Evolutionary conservation across 2,329 filamentous ascomycete species (phyloP).

Genomic region (Arthroderma sp.): DNA sequence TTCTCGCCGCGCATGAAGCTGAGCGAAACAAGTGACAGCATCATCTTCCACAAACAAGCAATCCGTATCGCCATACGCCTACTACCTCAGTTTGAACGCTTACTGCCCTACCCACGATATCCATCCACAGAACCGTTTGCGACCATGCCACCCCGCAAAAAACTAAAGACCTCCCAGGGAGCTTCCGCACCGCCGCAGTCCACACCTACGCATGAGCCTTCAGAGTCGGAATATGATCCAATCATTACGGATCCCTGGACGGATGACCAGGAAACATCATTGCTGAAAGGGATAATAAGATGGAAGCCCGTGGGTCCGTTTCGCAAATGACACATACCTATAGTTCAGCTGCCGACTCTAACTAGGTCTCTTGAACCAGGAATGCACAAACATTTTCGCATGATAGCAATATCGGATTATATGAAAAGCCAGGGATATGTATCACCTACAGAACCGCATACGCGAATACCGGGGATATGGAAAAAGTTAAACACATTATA

Average conservation of each 20-base stretch:
- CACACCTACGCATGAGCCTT: constrained; percentile 9
- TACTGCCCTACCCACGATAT: no score
- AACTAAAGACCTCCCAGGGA: constrained; percentile 38
- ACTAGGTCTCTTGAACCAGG: constrained; percentile 34
- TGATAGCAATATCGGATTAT: constrained; percentile 72
- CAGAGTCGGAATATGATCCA: constrained; percentile 30
- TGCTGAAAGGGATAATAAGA: constrained; percentile 83
- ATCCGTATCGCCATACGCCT: no score
- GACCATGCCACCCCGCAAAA: constrained; percentile 44
- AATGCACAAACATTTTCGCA: constrained; percentile 87
- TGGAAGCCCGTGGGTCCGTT: constrained; percentile 85
- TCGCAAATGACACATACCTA: neutral
- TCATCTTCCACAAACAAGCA: no score
- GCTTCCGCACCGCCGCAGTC: constrained; percentile 14
- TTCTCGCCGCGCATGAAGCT: no score
- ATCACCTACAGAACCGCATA: constrained; percentile 55
- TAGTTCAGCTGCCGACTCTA: neutral
- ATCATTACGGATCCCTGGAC: constrained; percentile 68
- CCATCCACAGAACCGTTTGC: no score
- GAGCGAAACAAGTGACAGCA: no score
- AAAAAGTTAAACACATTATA: constrained; percentile 71
- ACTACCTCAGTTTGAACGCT: no score
- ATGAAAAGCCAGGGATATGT: constrained; percentile 67
- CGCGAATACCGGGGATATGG: constrained; percentile 84
- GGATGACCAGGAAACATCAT: constrained; percentile 81